Evolutionary conservation across 116 monocot genomes (phyloP).

Genomic region (Dioscorea cayenensis): DNA sequence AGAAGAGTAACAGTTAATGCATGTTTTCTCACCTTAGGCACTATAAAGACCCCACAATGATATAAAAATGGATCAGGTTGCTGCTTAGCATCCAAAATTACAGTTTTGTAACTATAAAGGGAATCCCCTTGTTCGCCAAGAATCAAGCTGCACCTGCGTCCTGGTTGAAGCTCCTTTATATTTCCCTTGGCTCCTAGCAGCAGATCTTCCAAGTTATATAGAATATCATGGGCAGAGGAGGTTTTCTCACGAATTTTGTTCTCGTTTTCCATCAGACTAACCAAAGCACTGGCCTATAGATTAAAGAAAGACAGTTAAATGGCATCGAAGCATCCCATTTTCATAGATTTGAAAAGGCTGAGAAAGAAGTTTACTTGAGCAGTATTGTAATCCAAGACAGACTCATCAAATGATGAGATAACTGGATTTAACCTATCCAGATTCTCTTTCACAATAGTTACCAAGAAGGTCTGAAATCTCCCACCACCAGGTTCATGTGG

Average conservation of each 20-base stretch:
- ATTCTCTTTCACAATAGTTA: conserved; percentile 52
- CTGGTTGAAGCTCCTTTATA: conserved; percentile 54
- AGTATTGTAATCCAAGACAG: conserved; percentile 19
- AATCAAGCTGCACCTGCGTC: conserved; percentile 54
- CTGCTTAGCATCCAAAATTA: conserved; percentile 66
- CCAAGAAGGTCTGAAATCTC: conserved; percentile 75
- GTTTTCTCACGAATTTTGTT: conserved; percentile 52
- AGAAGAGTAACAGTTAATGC: too few species aligned
- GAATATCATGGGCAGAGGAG: conserved; percentile 34
- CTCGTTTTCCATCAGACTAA: conserved; percentile 58
- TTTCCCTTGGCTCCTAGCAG: conserved; percentile 62
- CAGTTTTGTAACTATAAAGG: conserved; percentile 57
- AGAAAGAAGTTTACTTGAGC: conserved; percentile 48
- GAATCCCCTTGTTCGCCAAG: conserved; percentile 74
- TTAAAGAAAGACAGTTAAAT: not conserved
- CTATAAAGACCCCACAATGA: conserved; percentile 81
- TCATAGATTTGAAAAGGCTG: not conserved
- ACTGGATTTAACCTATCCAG: conserved; percentile 27
- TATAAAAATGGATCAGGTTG: conserved; percentile 48
- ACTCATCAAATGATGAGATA: conserved; percentile 37
- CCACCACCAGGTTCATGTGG: conserved; percentile 33
- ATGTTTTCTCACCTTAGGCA: conserved; percentile 59
- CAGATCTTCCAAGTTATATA: conserved; percentile 65
- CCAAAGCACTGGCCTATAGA: conserved; percentile 37
- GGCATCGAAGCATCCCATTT: not conserved